phyloP scores from a whole-genome alignment of 2,329 filamentous ascomycete genomes.

The Apiospora kogelbergensis region DNA sequence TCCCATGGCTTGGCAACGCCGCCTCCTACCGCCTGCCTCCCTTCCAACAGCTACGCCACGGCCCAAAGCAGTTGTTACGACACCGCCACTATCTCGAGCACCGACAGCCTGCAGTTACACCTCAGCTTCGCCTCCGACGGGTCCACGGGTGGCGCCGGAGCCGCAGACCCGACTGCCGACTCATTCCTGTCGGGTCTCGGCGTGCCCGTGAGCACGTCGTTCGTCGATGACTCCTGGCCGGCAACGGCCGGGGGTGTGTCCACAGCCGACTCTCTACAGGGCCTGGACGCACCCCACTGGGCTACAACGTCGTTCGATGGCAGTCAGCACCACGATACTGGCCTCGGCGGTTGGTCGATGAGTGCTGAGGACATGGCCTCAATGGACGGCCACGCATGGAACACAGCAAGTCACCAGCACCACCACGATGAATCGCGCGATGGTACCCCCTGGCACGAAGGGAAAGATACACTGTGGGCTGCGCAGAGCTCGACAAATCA shows the following conservation, averaged over 20 bases:
- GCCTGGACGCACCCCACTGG: slow-evolving; percentile 14
- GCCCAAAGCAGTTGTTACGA: slow-evolving; percentile 42
- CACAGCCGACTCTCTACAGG: slow-evolving; percentile 1
- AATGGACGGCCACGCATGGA: neutral
- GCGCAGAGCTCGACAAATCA: neutral
- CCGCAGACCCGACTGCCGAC: slow-evolving; percentile 19
- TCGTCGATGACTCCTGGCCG: slow-evolving; percentile 15
- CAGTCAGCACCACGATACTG: slow-evolving; percentile 8
- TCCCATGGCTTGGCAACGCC: slow-evolving; percentile 56
- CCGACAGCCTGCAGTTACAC: slow-evolving; percentile 29
- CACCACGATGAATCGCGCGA: neutral
- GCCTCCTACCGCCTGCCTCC: slow-evolving; percentile 53
- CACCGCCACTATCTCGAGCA: slow-evolving; percentile 19
- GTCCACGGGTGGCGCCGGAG: slow-evolving; percentile 26
- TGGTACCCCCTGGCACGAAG: slow-evolving; percentile 12
- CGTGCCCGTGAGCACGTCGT: slow-evolving; percentile 19
- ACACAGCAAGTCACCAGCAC: neutral
- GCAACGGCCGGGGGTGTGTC: neutral
- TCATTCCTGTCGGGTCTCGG: slow-evolving; percentile 31
- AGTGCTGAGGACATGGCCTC: neutral
- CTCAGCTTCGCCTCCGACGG: slow-evolving; percentile 37
- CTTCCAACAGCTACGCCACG: slow-evolving; percentile 44
- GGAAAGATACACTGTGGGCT: slow-evolving; percentile 15
- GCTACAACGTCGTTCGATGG: slow-evolving; percentile 12
- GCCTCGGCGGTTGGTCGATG: slow-evolving; percentile 10